Percentiles rank a stretch among this genome's conserved stretches.
These are phyloP conservation scores for Suhomyces emberorum DNA, from an alignment of 805 yeast genomes.

Conservation along the genomic window DNA sequence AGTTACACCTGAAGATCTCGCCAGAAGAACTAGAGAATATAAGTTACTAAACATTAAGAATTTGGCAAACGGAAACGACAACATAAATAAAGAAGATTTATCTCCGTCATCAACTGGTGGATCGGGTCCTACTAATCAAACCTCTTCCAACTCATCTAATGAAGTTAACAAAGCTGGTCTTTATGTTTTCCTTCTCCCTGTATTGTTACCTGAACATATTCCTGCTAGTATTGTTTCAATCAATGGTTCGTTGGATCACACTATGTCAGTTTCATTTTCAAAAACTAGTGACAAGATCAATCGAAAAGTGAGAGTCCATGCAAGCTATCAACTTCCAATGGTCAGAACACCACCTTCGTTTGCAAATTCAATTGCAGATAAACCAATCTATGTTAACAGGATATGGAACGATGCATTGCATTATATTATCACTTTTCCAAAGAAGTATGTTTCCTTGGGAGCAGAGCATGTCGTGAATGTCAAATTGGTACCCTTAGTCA, in stretches of 20 bases:
- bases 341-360: constrained; percentile 55
- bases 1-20: constrained; percentile 43
- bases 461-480: constrained; percentile 58
- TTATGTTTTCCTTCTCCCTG: constrained; percentile 65
- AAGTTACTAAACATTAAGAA: constrained; percentile 13
- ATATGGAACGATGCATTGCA: constrained; percentile 70
- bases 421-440: constrained; percentile 69
- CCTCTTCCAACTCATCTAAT: constrained; percentile 1
- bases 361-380: constrained; percentile 58
- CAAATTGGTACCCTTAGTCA: constrained; percentile 63
- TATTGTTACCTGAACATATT: constrained; percentile 55
- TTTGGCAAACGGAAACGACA: constrained; percentile 9
- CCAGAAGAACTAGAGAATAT: constrained; percentile 35
- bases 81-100: neutral
- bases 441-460: constrained; percentile 64
- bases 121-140: neutral
- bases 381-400: constrained; percentile 73
- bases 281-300: constrained; percentile 35
- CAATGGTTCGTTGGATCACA: constrained; percentile 47
- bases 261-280: constrained; percentile 37
- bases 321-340: constrained; percentile 41
- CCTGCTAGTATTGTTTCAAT: constrained; percentile 60
- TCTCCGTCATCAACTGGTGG: neutral
- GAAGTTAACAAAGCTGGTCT: constrained; percentile 55
- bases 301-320: constrained; percentile 32